Evolutionary conservation across 2,329 filamentous ascomycete species (phyloP), one percentile per base, ranked within the genome.

Genomic region (Lachnellula hyalina): DNA sequence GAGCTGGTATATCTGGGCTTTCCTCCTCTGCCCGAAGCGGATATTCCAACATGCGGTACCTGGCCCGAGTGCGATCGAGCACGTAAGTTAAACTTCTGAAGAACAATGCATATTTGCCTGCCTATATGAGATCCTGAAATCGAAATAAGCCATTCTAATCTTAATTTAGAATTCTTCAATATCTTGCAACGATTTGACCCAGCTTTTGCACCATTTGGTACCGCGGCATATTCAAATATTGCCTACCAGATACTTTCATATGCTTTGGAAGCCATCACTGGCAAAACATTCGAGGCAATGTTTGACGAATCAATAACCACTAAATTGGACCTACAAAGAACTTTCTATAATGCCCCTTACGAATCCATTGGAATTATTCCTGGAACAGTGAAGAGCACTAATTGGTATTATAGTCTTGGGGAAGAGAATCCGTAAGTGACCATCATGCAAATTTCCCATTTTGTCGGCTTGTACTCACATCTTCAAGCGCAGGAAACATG

Each of bases 401-500:
- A 46, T 17, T 56, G 49, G 49, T 23, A 19, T n/a, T 11, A 40
- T 25, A 28, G 42, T 32, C 40, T 56, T 2, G 54, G 50, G 8
- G 49, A 49, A 28, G 49, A 56, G 12, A 42, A 28, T 19, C 45
- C 53, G 53, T 55, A 41, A 41, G 49, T 36, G 38, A 7, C 5
- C 1, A n/a, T 41, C 38, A n/a, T 7, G 9, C 15, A 21, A 4
- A 21, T 21, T 21, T 21, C 21, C 21, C 1, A 6, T 14, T 14
- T 21, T 25, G n/a, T 14, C 17, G 2, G 4, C 17, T 25, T 19
- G 5, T 19, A 17, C 19, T 41, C 6, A 41, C 7, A 41, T 19
- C 15, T 17, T 19, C 21, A 9, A 47, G 42, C 11, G 65, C 69
- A 15, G 72, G 74, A 7, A 72, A 71, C 35, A 69, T 74, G 35